These are phyloP conservation scores for Gossypium australe DNA, from an alignment of 345 rosid genomes.

Conservation along the genomic window DNA sequence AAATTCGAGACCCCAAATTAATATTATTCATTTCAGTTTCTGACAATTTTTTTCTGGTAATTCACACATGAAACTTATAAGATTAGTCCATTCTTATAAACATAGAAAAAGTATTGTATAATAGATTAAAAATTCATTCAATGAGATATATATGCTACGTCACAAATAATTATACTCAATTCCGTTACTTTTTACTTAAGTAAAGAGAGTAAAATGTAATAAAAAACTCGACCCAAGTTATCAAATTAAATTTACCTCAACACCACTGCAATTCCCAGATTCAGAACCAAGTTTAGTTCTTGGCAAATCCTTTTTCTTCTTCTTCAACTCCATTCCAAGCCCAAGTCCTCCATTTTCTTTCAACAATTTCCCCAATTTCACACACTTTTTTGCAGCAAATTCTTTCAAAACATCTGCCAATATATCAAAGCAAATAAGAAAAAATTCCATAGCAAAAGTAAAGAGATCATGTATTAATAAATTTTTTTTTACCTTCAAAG, in stretches of 20 bases:
- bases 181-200: too few species aligned
- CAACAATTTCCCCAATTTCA: slow-evolving; percentile 65
- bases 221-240: too few species aligned
- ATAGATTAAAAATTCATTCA: too few species aligned
- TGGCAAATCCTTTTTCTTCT: slow-evolving; percentile 27
- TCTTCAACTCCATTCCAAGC: slow-evolving; percentile 29
- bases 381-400: slow-evolving; percentile 65
- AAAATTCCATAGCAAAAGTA: background rate
- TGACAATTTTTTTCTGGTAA: background rate
- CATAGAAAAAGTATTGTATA: too few species aligned
- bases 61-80: background rate
- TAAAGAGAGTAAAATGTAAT: too few species aligned
- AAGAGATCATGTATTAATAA: background rate
- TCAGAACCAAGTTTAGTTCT: slow-evolving; percentile 18
- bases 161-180: too few species aligned
- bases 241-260: slow-evolving; percentile 13
- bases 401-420: slow-evolving; percentile 65
- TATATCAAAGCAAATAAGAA: background rate
- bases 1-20: background rate
- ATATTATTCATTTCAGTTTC: background rate
- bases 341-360: slow-evolving; percentile 34
- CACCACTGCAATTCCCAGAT: slow-evolving; percentile 14
- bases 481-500: slow-evolving; percentile 49
- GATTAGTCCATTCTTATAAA: background rate
- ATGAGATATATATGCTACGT: too few species aligned